These are phyloP conservation scores for Trichocladium uniseriatum DNA, from an alignment of 495 filamentous ascomycete genomes.

Conservation along the genomic window DNA sequence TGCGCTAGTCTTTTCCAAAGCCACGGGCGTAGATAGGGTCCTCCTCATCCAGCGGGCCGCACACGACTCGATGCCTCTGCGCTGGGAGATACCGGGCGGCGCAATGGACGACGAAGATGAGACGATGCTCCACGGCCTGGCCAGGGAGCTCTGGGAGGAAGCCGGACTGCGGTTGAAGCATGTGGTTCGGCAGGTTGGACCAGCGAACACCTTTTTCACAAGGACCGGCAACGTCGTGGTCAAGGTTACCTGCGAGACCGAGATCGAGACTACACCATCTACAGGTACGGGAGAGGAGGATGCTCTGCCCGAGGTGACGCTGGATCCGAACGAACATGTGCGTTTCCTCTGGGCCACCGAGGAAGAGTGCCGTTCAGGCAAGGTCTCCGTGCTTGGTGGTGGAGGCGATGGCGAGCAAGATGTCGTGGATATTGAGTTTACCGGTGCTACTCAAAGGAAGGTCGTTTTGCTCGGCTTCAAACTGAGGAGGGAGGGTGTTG, in stretches of 20 bases:
- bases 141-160: constrained; percentile 50
- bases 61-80: constrained; percentile 39
- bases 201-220: constrained; percentile 28
- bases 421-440: constrained; percentile 28
- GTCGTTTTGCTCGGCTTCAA: constrained; percentile 26
- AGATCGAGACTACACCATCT: constrained; percentile 26
- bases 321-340: constrained; percentile 38
- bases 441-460: constrained; percentile 18
- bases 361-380: constrained; percentile 29
- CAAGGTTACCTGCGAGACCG: constrained; percentile 31
- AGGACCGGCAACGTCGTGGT: constrained; percentile 25
- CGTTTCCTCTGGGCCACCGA: constrained; percentile 37
- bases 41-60: constrained; percentile 45
- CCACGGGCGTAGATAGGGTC: constrained; percentile 19
- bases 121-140: constrained; percentile 39
- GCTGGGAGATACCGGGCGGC: constrained; percentile 51
- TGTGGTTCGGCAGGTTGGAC: constrained; percentile 31
- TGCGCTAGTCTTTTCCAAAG: constrained; percentile 31
- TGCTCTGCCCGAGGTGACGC: constrained; percentile 20
- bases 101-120: constrained; percentile 40
- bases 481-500: constrained; percentile 19
- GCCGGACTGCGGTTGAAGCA: constrained; percentile 31
- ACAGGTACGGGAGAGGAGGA: not conserved
- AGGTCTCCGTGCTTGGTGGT: constrained; percentile 3
- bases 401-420: not conserved